Percentiles rank a stretch among this genome's conserved stretches.
These are phyloP conservation scores for Pythium rhizo-oryzae DNA, from an alignment of 352 stramenopile genomes.

Conservation along the genomic window DNA sequence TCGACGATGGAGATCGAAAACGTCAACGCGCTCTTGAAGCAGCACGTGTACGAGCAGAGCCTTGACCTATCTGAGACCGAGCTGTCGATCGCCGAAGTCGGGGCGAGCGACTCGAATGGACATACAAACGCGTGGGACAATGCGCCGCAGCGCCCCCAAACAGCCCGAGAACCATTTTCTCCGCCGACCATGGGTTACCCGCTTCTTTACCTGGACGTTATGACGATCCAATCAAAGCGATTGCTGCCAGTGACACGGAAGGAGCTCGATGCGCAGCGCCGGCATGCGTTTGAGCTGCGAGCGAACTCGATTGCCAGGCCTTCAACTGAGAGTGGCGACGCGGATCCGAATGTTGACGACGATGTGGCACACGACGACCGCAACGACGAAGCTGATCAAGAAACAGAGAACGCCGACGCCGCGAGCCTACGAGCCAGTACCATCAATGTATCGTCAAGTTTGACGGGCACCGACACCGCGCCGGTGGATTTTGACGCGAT, in stretches of 20 bases:
- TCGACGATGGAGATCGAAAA: constrained; percentile 12
- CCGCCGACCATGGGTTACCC: constrained; percentile 28
- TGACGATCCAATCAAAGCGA: constrained; percentile 63
- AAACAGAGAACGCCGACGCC: neutral
- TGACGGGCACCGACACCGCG: neutral
- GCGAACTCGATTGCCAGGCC: neutral
- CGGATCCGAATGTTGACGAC: neutral
- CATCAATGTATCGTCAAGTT: neutral
- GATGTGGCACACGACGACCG: neutral
- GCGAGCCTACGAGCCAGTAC: neutral
- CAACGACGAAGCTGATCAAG: neutral
- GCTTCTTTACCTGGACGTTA: constrained; percentile 62
- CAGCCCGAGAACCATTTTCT: constrained; percentile 20
- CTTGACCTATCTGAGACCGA: neutral
- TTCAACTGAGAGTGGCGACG: neutral
- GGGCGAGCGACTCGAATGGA: neutral
- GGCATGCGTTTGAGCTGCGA: neutral
- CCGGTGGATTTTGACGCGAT: constrained; percentile 38
- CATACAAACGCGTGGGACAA: neutral
- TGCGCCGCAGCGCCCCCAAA: neutral
- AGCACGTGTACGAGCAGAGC: constrained; percentile 6
- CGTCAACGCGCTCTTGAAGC: neutral
- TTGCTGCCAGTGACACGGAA: constrained; percentile 41
- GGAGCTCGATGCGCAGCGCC: constrained; percentile 36
- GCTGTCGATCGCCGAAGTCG: neutral